phyloP scores from a whole-genome alignment of 495 filamentous ascomycete genomes.

The Podospora pseudocomata region DNA sequence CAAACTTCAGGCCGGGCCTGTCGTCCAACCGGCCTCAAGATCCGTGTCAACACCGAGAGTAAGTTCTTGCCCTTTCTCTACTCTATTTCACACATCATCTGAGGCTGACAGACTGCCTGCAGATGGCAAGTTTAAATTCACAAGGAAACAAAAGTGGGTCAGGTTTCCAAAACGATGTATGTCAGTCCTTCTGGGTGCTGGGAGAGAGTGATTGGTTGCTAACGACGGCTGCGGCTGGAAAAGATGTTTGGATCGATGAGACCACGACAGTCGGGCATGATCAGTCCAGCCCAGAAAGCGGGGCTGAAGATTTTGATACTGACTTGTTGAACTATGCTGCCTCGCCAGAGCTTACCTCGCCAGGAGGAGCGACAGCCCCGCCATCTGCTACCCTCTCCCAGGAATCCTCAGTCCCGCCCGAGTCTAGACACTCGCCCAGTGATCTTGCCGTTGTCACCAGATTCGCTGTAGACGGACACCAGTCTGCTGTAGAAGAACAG shows the following conservation, averaged over 20 bases:
- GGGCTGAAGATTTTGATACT: conserved; percentile 16
- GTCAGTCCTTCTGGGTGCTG: background rate
- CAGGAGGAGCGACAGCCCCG: background rate
- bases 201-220: background rate
- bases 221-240: background rate
- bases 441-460: background rate
- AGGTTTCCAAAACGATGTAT: conserved; percentile 29
- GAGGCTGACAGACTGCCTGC: background rate
- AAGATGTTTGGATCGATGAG: conserved; percentile 31
- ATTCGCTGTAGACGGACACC: background rate
- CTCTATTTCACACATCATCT: background rate
- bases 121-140: conserved; percentile 24
- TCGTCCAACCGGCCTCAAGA: conserved; percentile 28
- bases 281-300: conserved; percentile 21
- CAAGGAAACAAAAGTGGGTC: conserved; percentile 33
- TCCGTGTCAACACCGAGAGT: conserved; percentile 26
- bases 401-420: background rate
- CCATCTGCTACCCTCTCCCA: background rate
- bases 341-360: background rate
- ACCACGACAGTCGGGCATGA: conserved; percentile 25
- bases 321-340: background rate
- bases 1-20: conserved; percentile 22
- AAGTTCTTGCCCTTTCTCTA: background rate
- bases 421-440: background rate
- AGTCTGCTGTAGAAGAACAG: background rate